These are phyloP conservation scores for Fraxinus americana DNA, from an alignment of 257 asterid species.

Conservation along the genomic window DNA sequence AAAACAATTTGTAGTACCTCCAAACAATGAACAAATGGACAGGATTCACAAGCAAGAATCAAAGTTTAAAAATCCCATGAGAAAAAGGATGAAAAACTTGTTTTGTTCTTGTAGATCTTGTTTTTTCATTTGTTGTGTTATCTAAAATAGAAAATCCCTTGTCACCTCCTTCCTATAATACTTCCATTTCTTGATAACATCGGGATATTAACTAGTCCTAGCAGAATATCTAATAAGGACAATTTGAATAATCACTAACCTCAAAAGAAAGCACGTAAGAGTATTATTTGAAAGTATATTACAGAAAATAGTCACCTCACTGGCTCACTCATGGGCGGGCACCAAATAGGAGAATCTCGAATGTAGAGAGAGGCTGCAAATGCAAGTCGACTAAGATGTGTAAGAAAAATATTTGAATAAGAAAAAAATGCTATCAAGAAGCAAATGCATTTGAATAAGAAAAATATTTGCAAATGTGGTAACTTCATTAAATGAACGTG, in stretches of 20 bases:
- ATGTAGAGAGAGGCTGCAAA: constrained; percentile 89
- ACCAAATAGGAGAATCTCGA: constrained; percentile 83
- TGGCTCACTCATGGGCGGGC: constrained; percentile 95
- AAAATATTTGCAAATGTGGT: too few relatives aligned
- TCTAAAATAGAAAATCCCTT: too few relatives aligned
- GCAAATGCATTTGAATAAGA: too few relatives aligned
- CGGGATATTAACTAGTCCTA: neutral
- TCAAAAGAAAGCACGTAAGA: neutral
- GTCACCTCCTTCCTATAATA: too few relatives aligned
- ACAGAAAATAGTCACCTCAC: constrained; percentile 38
- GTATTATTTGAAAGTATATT: neutral
- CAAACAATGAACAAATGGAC: constrained; percentile 14
- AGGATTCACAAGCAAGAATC: neutral
- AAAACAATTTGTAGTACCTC: neutral
- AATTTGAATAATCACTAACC: neutral
- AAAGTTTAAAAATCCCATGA: too few relatives aligned
- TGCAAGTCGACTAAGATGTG: constrained; percentile 66
- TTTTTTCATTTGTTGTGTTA: neutral
- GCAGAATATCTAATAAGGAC: neutral
- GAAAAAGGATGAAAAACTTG: neutral
- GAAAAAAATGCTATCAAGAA: too few relatives aligned
- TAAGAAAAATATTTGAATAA: too few relatives aligned
- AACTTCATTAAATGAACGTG: too few relatives aligned
- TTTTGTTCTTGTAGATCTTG: constrained; percentile 5
- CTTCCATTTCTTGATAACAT: neutral